Percentiles rank a stretch among this genome's conserved stretches.
Conservation (phyloP, 1,284 basidiomycete species). For the Neolentinus lepideus region DNA sequence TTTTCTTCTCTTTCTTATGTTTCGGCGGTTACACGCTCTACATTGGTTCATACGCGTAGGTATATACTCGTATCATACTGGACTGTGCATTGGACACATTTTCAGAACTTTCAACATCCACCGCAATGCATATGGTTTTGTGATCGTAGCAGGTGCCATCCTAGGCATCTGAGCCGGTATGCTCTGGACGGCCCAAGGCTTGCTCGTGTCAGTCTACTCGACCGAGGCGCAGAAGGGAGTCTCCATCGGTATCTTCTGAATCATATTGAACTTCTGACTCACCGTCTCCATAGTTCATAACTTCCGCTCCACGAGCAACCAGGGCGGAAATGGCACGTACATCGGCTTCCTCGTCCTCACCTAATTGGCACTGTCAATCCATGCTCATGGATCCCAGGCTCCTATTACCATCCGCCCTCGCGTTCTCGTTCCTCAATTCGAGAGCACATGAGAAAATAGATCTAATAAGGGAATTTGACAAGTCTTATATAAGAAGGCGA, state of each 20-base stretch:
- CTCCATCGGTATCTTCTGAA: constrained; percentile 72
- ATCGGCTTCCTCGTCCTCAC: constrained; percentile 37
- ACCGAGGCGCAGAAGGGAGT: constrained; percentile 73
- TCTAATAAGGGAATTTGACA: too few relatives aligned
- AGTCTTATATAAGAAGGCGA: too few relatives aligned
- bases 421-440: too few relatives aligned
- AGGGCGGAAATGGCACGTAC: constrained; percentile 1
- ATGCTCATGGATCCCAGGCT: constrained; percentile 66
- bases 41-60: constrained; percentile 35
- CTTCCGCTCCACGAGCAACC: constrained; percentile 35
- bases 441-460: too few relatives aligned
- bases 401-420: too few relatives aligned
- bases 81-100: not conserved
- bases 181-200: constrained; percentile 84
- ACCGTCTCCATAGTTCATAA: constrained; percentile 52
- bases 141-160: constrained; percentile 72
- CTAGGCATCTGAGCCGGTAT: constrained; percentile 81
- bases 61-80: not conserved
- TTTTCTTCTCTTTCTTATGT: too few relatives aligned
- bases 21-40: constrained; percentile 69
- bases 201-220: constrained; percentile 71
- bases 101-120: constrained; percentile 63
- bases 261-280: constrained; percentile 60
- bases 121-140: constrained; percentile 49
- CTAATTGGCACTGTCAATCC: constrained; percentile 55